Evolutionary conservation across 2,329 filamentous ascomycete species (phyloP).

Genomic region (Domatiomyces globalis): DNA sequence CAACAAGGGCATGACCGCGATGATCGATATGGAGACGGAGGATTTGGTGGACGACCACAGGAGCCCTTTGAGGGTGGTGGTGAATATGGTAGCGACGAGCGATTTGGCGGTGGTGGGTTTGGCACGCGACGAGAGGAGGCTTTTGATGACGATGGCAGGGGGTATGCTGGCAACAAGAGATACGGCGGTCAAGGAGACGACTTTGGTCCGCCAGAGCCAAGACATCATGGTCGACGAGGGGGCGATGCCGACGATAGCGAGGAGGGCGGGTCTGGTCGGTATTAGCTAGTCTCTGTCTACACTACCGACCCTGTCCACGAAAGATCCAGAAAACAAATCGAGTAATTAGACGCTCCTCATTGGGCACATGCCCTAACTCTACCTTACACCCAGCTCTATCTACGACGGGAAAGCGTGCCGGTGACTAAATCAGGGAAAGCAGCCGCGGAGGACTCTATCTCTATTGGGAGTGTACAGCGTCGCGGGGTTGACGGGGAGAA

Average conservation of each 20-base stretch:
- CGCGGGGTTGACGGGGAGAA: background rate
- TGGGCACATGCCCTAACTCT: no score
- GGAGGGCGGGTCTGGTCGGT: constrained; percentile 1
- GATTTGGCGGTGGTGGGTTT: background rate
- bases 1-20: constrained; percentile 1
- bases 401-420: background rate
- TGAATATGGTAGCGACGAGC: background rate
- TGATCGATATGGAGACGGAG: constrained; percentile 4
- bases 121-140: background rate
- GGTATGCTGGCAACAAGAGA: constrained; percentile 7
- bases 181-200: constrained; percentile 12
- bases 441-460: background rate
- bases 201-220: constrained; percentile 15
- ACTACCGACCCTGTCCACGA: no score
- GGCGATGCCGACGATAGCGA: constrained; percentile 2
- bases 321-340: no score
- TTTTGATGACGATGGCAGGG: background rate
- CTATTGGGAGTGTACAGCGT: background rate
- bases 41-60: constrained; percentile 3
- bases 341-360: no score
- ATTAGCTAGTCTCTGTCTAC: background rate
- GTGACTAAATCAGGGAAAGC: background rate
- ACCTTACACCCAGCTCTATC: background rate
- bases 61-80: background rate
- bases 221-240: background rate